Conservation (phyloP, 208 protist species). For the Acanthamoeba triangularis region DNA sequence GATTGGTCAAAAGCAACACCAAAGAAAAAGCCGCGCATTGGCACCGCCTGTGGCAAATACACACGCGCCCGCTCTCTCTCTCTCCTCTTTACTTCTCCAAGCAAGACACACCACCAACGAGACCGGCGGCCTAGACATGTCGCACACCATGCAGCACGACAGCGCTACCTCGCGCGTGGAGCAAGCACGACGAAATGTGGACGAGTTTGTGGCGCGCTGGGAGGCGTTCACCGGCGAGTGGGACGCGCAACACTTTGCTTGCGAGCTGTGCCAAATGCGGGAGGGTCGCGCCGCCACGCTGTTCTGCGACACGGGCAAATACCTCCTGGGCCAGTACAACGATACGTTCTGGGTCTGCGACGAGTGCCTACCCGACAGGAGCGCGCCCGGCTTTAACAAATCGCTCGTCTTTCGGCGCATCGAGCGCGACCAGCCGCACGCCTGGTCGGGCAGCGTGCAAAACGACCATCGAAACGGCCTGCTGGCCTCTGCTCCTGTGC, state of each 20-base stretch:
- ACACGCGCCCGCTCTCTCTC: too few relatives aligned
- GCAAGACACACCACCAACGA: too few relatives aligned
- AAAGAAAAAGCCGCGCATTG: too few relatives aligned
- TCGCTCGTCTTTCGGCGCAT: not conserved
- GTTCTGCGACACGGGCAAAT: not conserved
- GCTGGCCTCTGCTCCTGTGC: not conserved
- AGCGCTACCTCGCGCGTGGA: not conserved
- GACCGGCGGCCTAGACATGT: too few relatives aligned
- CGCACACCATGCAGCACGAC: too few relatives aligned
- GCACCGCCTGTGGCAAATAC: too few relatives aligned
- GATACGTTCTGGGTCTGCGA: not conserved
- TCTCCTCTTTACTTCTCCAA: too few relatives aligned
- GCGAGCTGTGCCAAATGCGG: not conserved
- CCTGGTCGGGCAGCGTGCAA: not conserved
- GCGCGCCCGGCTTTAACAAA: not conserved
- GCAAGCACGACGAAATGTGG: not conserved
- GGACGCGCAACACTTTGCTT: not conserved
- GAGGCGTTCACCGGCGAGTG: not conserved
- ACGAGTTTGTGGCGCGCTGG: not conserved
- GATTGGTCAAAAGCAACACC: too few relatives aligned
- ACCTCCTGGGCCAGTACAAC: not conserved
- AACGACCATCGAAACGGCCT: not conserved
- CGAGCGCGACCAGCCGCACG: not conserved
- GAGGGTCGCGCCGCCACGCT: not conserved
- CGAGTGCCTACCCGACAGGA: not conserved